Evolutionary conservation across 2,329 filamentous ascomycete species (phyloP), one percentile per base, ranked within the genome.

Genomic region (Biscogniauxia marginata): DNA sequence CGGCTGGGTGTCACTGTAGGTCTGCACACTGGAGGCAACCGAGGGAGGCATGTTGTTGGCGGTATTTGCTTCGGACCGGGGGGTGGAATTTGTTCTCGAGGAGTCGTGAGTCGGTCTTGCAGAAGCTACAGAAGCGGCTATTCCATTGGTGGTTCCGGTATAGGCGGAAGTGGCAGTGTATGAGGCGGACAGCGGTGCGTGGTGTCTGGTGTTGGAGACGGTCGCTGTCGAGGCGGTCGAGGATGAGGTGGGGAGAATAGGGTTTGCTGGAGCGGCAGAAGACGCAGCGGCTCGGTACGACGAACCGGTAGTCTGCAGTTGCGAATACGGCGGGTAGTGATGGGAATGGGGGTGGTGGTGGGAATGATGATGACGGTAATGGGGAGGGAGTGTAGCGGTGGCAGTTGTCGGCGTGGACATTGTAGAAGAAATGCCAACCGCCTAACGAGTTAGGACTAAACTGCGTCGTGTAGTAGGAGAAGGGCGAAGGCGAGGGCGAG

Each of bases 371-470:
- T 80, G 77, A 65, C 83, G 81, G 74, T 86, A 84, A 74, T 87
- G 86, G 68, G 83, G 84, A 71, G 86, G 86, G 70, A 90, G 80
- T 65, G 86, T 88, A 69, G 86, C 86, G 73, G 87, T 89, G 68
- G 87, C 87, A 69, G 87, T 89, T 60, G 89, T 91, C 65, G 90
- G 89, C 66, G 89, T 92, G 80, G 90, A 93, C 90, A 93, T 93
- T 69, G 62, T 55, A 55, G 53, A 9, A 34, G 57, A 61, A 54
- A 55, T 16, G 49, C 49, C 53, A 52, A 46, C 44, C 11, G 20
- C 44, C 44, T 18, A n/a, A 39, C 44, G 47, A n/a, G n/a, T n/a
- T n/a, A n/a, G n/a, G n/a, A n/a, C n/a, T 22, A 49, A 46, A 46
- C 23, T 21, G 25, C 47, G 58, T 59, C 52, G 56, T 61, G 39